Evolutionary conservation across 768 basidiomycete genomes (phyloP), one percentile per base, ranked within the genome.

Genomic region (Pholiota molesta): DNA sequence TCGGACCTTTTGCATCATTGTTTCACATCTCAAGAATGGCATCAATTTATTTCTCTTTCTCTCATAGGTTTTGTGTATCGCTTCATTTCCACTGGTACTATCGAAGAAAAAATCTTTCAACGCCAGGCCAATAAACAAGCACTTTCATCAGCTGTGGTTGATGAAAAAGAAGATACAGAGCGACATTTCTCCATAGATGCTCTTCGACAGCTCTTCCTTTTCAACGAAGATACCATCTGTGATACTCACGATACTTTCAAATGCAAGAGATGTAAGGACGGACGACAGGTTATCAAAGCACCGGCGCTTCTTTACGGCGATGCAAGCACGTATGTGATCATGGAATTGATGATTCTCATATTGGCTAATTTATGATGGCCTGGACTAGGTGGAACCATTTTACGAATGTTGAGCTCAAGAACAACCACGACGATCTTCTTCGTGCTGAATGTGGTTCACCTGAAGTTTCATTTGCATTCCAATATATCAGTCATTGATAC

Each of bases 181-280:
- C 89, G 97, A 8, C 97, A 99, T 75, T 99, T 98, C 78, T 94
- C 95, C 3, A 71, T 90, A 55, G 95, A 98, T 68, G 81, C 91
- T 17, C 85, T 99, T 29, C 83, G 95, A 44, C 91, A 98, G 72
- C 80, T 99, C 45, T 99, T 99, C 81, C 80, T 86, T 37, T 96
- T 95, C 79, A 95, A 96, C 59, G 89, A 95, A 66, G 77, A 85
- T 52, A 96, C 95, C 6, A 73, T 87, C 10, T 94, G 92, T 68
- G 95, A 99, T 72, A 99, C 97, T 35, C 97, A 99, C 68, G 97
- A 99, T 71, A 96, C 95, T 8, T 99, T 97, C 85, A 99, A 99
- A 76, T 96, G 94, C 76, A 94, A 92, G 73, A 84, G 93, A 55
- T 97, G 95, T 74, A 90, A 85, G 76, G 81, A 95, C 64, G 95